Base-by-base conservation (phyloP, 176 grass and related monocot genomes). In the Chrysopogon serrulatus region DNA sequence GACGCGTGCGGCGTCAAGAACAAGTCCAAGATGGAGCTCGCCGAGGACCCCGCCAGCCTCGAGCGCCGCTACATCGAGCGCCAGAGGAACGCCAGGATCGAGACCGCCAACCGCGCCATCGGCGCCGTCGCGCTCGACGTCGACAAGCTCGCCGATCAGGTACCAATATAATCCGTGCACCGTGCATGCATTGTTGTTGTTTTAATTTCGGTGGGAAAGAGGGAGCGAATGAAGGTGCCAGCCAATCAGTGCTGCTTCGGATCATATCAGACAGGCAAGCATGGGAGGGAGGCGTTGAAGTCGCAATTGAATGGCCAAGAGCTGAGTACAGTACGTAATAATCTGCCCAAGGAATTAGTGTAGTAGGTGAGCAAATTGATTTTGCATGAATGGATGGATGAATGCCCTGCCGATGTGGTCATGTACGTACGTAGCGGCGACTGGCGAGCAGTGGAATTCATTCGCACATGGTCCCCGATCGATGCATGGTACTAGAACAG, bases 81-180 rank as follows among this genome's bases (percentile, higher is more conserved):
- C 42, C 85, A 77, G 69, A 92, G 73, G 85, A 88, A 83, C 67
- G 93, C 91, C 33, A 90, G 88, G 88, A 90, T 92, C 79, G 79
- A 98, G 78, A 74, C 26, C 65, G 85, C 84, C 71, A 92, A 95
- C 53, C 96, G 91, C 6, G 91, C 90, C 84, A 92, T 98, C 2
- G 85, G 86, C 10, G 85, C 84, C 75, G 86, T 90, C 5, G 92
- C 96, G 7, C 59, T 98, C 30, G 96, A 98, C 82, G 68, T 98
- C 65, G 96, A 98, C 89, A 93, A 79, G 79, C 88, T 98, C 76
- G 89, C 89, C 24, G 93, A 95, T 77, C 93, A 98, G 96, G 96
- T 98, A 63, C 2, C 5, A 51, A 0, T 21, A 0, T 6, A 4
- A 2, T 18, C 43, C 43, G 43, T 47, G 44, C n/a, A n/a, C n/a